phyloP scores from a whole-genome alignment of 1,139 yeast species.

The Spathaspora sp. region DNA sequence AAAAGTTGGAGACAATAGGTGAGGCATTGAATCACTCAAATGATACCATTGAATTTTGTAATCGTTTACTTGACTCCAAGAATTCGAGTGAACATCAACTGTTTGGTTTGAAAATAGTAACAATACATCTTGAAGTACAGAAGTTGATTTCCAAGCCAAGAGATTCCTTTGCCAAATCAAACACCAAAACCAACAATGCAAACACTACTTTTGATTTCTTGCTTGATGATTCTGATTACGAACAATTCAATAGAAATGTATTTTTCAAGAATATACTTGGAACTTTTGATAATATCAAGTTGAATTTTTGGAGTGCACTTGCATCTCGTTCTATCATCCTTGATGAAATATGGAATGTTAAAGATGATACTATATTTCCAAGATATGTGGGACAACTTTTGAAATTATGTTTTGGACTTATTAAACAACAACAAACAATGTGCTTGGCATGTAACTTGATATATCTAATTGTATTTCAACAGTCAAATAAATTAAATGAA shows the following conservation, averaged over 20 bases:
- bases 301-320: slow-evolving; percentile 37
- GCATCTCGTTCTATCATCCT: slow-evolving; percentile 27
- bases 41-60: slow-evolving; percentile 21
- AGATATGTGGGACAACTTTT: slow-evolving; percentile 21
- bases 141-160: neutral
- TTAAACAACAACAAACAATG: slow-evolving; percentile 31
- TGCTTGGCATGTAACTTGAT: slow-evolving; percentile 23
- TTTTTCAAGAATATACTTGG: slow-evolving; percentile 18
- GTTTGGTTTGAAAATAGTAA: slow-evolving; percentile 30
- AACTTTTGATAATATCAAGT: slow-evolving; percentile 22
- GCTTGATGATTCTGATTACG: slow-evolving; percentile 6
- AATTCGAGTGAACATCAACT: slow-evolving; percentile 19
- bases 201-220: slow-evolving; percentile 14
- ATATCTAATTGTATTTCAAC: slow-evolving; percentile 14
- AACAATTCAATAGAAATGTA: slow-evolving; percentile 11
- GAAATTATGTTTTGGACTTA: slow-evolving; percentile 45
- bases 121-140: slow-evolving; percentile 21
- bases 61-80: slow-evolving; percentile 17
- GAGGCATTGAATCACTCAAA: slow-evolving; percentile 19
- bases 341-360: slow-evolving; percentile 6
- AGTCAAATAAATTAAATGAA: slow-evolving; percentile 14
- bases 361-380: neutral
- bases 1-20: slow-evolving; percentile 19
- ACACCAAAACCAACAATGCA: neutral
- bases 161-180: neutral